Conservation (phyloP, 768 basidiomycete genomes). For the Coprinopsis marcescibilis region DNA sequence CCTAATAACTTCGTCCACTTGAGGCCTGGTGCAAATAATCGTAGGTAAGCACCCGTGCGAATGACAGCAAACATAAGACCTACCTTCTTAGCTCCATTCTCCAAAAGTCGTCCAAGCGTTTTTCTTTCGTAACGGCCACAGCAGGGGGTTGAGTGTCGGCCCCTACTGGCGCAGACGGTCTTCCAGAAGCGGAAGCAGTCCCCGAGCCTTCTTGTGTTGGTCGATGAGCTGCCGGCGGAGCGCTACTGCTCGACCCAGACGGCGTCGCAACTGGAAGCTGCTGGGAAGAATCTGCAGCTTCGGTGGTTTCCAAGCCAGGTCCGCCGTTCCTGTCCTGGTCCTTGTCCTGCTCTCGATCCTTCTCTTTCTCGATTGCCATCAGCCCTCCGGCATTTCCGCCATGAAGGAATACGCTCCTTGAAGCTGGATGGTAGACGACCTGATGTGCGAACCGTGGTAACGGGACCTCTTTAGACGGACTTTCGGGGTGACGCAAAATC, state of each 20-base stretch:
- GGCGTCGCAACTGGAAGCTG: no score
- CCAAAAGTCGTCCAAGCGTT: slow-evolving; percentile 75
- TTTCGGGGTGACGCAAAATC: slow-evolving; percentile 38
- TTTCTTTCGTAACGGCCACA: slow-evolving; percentile 31
- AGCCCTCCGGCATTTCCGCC: slow-evolving; percentile 65
- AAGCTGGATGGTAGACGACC: slow-evolving; percentile 61
- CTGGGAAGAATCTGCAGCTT: no score
- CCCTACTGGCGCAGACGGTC: slow-evolving; percentile 9
- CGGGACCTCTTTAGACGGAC: slow-evolving; percentile 34
- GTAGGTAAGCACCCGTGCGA: no score
- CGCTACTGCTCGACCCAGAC: no score
- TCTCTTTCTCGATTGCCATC: slow-evolving; percentile 7
- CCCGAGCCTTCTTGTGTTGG: no score
- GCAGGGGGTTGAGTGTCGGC: slow-evolving; percentile 11
- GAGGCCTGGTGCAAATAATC: slow-evolving; percentile 38
- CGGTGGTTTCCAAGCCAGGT: slow-evolving; percentile 6
- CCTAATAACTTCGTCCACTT: slow-evolving; percentile 56
- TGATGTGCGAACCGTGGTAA: slow-evolving; percentile 72
- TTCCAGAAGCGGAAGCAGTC: slow-evolving; percentile 14
- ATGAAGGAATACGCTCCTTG: slow-evolving; percentile 59
- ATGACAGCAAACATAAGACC: slow-evolving; percentile 13
- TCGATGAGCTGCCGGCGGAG: no score
- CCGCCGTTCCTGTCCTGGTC: slow-evolving; percentile 7
- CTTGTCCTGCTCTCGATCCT: slow-evolving; percentile 7
- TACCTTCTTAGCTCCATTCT: slow-evolving; percentile 63